These are phyloP conservation scores for Thermothelomyces thermophilus DNA, from an alignment of 2,329 filamentous ascomycete genomes.

Conservation along the genomic window DNA sequence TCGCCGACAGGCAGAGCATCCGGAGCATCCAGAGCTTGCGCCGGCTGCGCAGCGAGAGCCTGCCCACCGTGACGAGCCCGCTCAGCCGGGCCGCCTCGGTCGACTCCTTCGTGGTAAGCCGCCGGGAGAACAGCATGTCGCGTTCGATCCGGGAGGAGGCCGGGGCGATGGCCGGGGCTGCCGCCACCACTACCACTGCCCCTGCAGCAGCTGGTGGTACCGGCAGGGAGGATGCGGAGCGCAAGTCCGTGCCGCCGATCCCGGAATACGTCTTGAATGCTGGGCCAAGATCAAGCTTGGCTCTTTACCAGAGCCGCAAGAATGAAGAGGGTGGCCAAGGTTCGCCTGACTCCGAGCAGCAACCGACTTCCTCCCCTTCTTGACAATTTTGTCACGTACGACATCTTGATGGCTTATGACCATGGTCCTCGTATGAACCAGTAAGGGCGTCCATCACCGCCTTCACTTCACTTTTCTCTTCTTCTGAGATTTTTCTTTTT, in stretches of 20 bases:
- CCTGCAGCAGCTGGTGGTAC: neutral
- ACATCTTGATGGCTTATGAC: slow-evolving; percentile 1
- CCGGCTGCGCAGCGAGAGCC: slow-evolving; percentile 51
- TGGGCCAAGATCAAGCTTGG: slow-evolving; percentile 43
- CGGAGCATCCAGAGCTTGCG: slow-evolving; percentile 43
- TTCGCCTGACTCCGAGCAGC: slow-evolving; percentile 15
- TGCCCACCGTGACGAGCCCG: slow-evolving; percentile 42
- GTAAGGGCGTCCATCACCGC: too few relatives aligned
- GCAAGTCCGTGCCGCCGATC: slow-evolving; percentile 52
- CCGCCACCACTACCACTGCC: too few relatives aligned
- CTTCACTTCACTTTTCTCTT: too few relatives aligned
- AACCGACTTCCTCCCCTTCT: neutral
- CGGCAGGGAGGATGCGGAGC: slow-evolving; percentile 30
- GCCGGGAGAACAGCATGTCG: slow-evolving; percentile 20
- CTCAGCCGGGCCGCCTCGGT: slow-evolving; percentile 45
- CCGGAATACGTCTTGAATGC: slow-evolving; percentile 55
- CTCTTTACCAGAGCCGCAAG: slow-evolving; percentile 39
- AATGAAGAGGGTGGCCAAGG: slow-evolving; percentile 22
- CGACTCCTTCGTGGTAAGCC: slow-evolving; percentile 36
- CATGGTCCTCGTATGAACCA: too few relatives aligned
- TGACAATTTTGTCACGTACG: too few relatives aligned
- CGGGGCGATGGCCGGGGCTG: slow-evolving; percentile 13
- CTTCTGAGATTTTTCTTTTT: too few relatives aligned
- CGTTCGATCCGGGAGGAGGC: slow-evolving; percentile 27
- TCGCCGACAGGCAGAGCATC: slow-evolving; percentile 48